Percentiles rank a stretch among this genome's conserved stretches.
These are phyloP conservation scores for Nannochloropsis limnetica DNA, from an alignment of 352 stramenopile species.

Conservation along the genomic window DNA sequence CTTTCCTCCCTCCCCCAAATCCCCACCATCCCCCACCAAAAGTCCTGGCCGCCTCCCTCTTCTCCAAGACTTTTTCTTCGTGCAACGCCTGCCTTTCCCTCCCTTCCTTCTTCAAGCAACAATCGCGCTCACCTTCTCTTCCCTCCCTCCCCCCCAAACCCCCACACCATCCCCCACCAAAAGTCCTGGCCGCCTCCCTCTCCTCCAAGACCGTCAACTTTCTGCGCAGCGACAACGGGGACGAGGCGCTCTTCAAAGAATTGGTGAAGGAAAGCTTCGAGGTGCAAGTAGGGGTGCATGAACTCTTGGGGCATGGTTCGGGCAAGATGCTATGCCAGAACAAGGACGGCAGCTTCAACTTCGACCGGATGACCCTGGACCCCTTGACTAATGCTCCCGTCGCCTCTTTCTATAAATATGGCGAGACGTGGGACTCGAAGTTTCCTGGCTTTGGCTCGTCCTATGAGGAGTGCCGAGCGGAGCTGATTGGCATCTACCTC, in stretches of 20 bases:
- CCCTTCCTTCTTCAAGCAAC: too few species aligned
- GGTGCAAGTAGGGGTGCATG: constrained; percentile 49
- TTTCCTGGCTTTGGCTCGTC: constrained; percentile 43
- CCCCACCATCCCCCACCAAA: background rate
- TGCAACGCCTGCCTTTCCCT: too few species aligned
- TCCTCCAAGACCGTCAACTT: constrained; percentile 41
- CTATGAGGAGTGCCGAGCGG: constrained; percentile 50
- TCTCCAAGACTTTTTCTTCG: too few species aligned
- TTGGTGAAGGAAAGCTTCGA: constrained; percentile 44
- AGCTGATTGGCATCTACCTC: constrained; percentile 48
- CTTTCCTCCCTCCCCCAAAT: background rate
- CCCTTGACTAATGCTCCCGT: constrained; percentile 36
- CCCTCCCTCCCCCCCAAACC: background rate
- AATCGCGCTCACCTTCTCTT: background rate
- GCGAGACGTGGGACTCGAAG: constrained; percentile 46
- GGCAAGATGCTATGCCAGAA: constrained; percentile 45
- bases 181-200: constrained; percentile 25
- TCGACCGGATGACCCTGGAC: constrained; percentile 37
- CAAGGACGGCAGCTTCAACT: constrained; percentile 34
- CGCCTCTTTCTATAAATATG: constrained; percentile 44
- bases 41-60: constrained; percentile 32
- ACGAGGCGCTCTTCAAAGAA: constrained; percentile 41
- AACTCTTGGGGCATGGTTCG: constrained; percentile 47
- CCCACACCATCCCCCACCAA: background rate
- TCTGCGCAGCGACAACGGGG: constrained; percentile 42